Percentiles rank a stretch among this genome's conserved stretches.
Conservation (phyloP, 1,284 basidiomycete genomes). For the Cutaneotrichosporon spelunceum region DNA sequence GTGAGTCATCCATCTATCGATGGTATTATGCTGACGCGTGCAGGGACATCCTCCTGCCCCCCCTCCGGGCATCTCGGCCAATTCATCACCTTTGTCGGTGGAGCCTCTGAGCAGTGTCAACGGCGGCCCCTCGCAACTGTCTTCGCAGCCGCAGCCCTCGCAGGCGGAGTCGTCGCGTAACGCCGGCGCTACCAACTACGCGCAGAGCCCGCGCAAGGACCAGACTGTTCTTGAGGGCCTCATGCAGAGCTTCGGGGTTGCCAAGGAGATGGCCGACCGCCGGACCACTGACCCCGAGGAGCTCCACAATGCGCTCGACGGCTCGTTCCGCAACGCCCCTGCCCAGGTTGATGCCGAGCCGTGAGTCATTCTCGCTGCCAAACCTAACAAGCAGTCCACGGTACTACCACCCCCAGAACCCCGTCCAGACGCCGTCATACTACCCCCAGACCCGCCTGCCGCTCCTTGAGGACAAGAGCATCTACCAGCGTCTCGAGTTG, state of each 20-base stretch:
- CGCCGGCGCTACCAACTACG: slow-evolving; percentile 52
- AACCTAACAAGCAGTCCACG: slow-evolving; percentile 63
- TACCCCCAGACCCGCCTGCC: slow-evolving; percentile 88
- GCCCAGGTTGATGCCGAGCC: slow-evolving; percentile 93
- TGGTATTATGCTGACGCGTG: background rate
- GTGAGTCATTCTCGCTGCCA: slow-evolving; percentile 54
- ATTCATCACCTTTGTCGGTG: slow-evolving; percentile 22
- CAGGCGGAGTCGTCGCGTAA: slow-evolving; percentile 54
- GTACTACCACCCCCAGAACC: slow-evolving; percentile 93
- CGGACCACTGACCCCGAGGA: slow-evolving; percentile 81
- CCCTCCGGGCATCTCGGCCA: slow-evolving; percentile 34
- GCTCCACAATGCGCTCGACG: slow-evolving; percentile 87
- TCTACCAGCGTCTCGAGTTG: slow-evolving; percentile 91
- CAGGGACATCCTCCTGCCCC: slow-evolving; percentile 30
- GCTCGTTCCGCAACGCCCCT: slow-evolving; percentile 80
- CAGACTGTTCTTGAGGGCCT: slow-evolving; percentile 76
- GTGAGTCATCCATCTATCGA: slow-evolving; percentile 18
- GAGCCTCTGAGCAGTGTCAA: slow-evolving; percentile 11
- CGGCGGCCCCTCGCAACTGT: slow-evolving; percentile 13
- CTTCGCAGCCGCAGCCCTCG: slow-evolving; percentile 7
- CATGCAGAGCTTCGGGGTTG: slow-evolving; percentile 90
- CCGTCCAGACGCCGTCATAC: slow-evolving; percentile 85
- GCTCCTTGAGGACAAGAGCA: slow-evolving; percentile 74
- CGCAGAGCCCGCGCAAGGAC: slow-evolving; percentile 53
- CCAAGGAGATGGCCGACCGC: slow-evolving; percentile 63